Base-by-base conservation (phyloP, 78 protist genomes). In the Dictyostelium capitatum region DNA sequence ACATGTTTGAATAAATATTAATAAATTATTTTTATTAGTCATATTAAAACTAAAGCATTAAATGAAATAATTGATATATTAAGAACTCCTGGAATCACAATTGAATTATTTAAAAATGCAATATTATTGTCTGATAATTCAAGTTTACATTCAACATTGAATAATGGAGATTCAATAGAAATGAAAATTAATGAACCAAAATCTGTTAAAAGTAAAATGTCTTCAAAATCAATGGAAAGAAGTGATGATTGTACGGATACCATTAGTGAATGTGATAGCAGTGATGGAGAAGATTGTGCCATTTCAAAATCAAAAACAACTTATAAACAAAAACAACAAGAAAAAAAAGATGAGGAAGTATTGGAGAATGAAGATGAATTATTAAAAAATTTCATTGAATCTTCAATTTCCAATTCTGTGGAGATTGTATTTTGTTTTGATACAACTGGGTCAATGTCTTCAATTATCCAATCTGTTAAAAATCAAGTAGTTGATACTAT, bases 401-500 rank as follows among this genome's bases (percentile, higher is more conserved):
- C 79, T 5, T 75, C 95, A 9, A 59, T 90, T 0, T 65, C 89
- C 50, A 79, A 87, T 23, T 83, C 79, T 62, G 95, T 94, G 41
- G 96, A 94, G 43, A 94, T 85, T 57, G 57, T 94, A 8, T 94
- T 94, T 54, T 87, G 96, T 59, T 95, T 95, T 59, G 96, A 95
- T 84, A 95, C 96, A 10, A 94, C 96, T 62, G 96, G 96, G 15
- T 43, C 75, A 4, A 83, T 82, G 92, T 11, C 62, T 10, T 50
- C 89, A 15, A 74, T 83, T 51, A 78, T 95, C 11, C 23, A 65
- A 17, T 43, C 64, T 10, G 96, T 95, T 3, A 79, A 53, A 28
- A 20, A 10, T 19, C 74, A 95, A 30, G 94, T 95, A 2, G 28
- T n/a, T 6, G 12, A 89, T 10, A 82, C 96, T 4, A 79, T 80